phyloP scores from a whole-genome alignment of 2,329 filamentous ascomycete genomes.

The Sclerotinia borealis region DNA sequence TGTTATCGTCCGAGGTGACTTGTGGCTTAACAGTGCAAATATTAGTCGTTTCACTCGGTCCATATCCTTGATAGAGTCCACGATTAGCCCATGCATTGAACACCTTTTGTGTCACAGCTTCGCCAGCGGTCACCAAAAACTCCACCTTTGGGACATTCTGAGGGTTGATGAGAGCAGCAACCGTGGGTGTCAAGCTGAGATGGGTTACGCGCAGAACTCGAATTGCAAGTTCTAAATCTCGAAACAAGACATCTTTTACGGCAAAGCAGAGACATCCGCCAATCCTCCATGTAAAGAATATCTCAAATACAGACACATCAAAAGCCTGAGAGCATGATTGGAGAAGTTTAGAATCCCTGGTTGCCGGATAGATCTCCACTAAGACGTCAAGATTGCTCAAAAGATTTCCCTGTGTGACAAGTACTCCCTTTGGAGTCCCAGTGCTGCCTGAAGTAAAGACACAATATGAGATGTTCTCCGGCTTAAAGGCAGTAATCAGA shows the following conservation, averaged over 20 bases:
- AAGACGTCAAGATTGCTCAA: conserved; percentile 68
- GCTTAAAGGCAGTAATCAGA: conserved; percentile 13
- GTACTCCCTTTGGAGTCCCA: conserved; percentile 68
- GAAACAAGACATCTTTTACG: conserved; percentile 66
- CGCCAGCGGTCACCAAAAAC: conserved; percentile 76
- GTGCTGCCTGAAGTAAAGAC: conserved; percentile 84
- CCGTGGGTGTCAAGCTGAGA: conserved; percentile 78
- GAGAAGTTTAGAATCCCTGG: conserved; percentile 49
- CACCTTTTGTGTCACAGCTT: conserved; percentile 69
- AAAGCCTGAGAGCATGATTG: conserved; percentile 83
- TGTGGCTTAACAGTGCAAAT: conserved; percentile 69
- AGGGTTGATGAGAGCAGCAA: conserved; percentile 69
- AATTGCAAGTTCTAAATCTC: conserved; percentile 64
- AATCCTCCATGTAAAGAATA: conserved; percentile 75
- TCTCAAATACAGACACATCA: conserved; percentile 84
- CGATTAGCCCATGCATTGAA: conserved; percentile 60
- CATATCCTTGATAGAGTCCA: conserved; percentile 74
- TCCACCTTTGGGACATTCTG: conserved; percentile 61
- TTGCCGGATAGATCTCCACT: conserved; percentile 57
- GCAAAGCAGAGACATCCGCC: conserved; percentile 76
- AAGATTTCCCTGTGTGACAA: conserved; percentile 70
- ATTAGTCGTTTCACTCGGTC: conserved; percentile 81
- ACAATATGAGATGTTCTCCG: conserved; percentile 55
- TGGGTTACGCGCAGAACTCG: conserved; percentile 63
- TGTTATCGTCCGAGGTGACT: conserved; percentile 50